A percentile compares a stretch with the other conserved stretches of the same genome.
Evolutionary conservation across 2,329 filamentous ascomycete genomes (phyloP).

Genomic region (Aspergillus caelatus): DNA sequence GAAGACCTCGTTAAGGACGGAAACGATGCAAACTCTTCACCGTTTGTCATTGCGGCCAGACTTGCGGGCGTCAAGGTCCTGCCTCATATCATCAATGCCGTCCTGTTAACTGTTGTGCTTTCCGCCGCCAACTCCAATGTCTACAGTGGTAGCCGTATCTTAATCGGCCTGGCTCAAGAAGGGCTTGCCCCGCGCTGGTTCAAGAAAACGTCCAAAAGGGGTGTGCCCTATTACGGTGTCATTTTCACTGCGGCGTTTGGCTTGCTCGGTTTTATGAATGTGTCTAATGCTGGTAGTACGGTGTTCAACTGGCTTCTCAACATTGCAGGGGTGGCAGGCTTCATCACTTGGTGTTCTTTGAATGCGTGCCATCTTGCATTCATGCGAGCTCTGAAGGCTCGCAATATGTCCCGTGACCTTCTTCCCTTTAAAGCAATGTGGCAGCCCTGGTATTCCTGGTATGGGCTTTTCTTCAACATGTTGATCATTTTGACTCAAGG

Average conservation of each 20-base stretch:
- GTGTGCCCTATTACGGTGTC: conserved; percentile 50
- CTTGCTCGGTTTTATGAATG: conserved; percentile 70
- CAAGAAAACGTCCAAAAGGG: conserved; percentile 43
- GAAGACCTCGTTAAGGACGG: conserved; percentile 56
- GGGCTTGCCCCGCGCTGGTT: conserved; percentile 49
- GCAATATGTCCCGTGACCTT: conserved; percentile 59
- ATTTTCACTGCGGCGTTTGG: conserved; percentile 56
- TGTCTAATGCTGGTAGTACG: conserved; percentile 61
- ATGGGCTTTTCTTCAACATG: conserved; percentile 67
- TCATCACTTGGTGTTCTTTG: conserved; percentile 42
- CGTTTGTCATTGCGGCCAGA: conserved; percentile 48
- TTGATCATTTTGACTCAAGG: conserved; percentile 70
- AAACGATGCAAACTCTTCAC: conserved; percentile 39
- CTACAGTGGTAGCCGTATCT: conserved; percentile 62
- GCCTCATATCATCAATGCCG: conserved; percentile 45
- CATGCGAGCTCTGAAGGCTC: conserved; percentile 60
- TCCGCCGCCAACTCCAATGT: conserved; percentile 48
- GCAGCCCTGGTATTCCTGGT: conserved; percentile 67
- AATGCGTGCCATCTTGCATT: conserved; percentile 65
- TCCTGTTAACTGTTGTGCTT: conserved; percentile 47
- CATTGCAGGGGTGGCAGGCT: conserved; percentile 39
- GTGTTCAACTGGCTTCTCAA: conserved; percentile 55
- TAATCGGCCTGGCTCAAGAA: conserved; percentile 65
- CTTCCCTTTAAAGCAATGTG: conserved; percentile 65
- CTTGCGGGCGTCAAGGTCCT: conserved; percentile 42